Percentiles rank a stretch among this genome's conserved stretches.
Evolutionary conservation across 148 eudicot genomes (phyloP).

Genomic region (Polygonum maritimum): DNA sequence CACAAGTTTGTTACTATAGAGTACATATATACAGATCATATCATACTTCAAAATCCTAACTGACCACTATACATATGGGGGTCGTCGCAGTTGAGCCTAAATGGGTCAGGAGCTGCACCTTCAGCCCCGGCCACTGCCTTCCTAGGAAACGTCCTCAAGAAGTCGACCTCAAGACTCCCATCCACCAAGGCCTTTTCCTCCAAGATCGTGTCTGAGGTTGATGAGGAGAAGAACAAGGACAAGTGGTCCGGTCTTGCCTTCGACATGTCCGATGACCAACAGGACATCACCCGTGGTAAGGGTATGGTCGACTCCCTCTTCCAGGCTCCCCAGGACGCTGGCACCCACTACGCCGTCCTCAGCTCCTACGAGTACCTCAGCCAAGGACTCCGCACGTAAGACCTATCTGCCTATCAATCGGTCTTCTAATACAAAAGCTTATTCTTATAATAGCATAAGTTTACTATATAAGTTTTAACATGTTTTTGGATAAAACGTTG

Average conservation of each 20-base stretch:
- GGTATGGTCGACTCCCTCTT: constrained; percentile 70
- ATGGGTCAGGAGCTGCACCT: constrained; percentile 40
- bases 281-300: constrained; percentile 76
- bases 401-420: too few relatives aligned
- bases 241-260: constrained; percentile 47
- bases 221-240: constrained; percentile 51
- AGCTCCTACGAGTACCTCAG: constrained; percentile 60
- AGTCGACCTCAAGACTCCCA: constrained; percentile 26
- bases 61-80: too few relatives aligned
- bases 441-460: too few relatives aligned
- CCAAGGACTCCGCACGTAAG: constrained; percentile 43
- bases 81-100: constrained; percentile 41
- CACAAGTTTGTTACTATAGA: neutral
- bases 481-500: too few relatives aligned
- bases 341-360: constrained; percentile 59
- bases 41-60: too few relatives aligned
- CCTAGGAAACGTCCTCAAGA: constrained; percentile 60
- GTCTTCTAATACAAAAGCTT: too few relatives aligned
- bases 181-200: constrained; percentile 19
- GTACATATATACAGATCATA: neutral
- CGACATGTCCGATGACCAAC: constrained; percentile 71
- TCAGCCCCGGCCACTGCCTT: constrained; percentile 47
- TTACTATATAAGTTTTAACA: too few relatives aligned
- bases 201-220: constrained; percentile 29
- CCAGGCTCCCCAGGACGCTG: constrained; percentile 57